A percentile compares a stretch with the other conserved stretches of the same genome.
Conservation (phyloP, 768 basidiomycete species). For the Boletales sp. region DNA sequence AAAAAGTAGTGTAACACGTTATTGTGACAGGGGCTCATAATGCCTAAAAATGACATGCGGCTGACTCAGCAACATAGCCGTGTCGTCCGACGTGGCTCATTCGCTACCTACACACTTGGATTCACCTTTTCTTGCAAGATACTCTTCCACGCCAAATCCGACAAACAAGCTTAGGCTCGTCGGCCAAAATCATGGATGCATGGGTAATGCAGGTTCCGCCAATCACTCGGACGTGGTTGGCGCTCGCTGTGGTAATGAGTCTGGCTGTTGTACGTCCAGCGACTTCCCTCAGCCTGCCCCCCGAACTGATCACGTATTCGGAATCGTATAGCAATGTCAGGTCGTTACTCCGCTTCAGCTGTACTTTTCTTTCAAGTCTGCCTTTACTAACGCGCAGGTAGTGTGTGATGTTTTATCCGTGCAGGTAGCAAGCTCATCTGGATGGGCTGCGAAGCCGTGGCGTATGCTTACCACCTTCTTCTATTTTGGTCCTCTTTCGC, state of each 20-base stretch:
- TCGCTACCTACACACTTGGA: neutral
- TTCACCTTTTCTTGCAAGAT: too few species aligned
- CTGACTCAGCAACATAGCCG: constrained; percentile 19
- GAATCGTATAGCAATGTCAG: constrained; percentile 74
- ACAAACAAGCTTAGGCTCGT: constrained; percentile 3
- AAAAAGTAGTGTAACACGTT: too few species aligned
- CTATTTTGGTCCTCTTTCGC: constrained; percentile 90
- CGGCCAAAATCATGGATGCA: constrained; percentile 60
- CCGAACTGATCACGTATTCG: constrained; percentile 4
- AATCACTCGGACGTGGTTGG: constrained; percentile 84
- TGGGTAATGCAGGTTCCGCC: constrained; percentile 93
- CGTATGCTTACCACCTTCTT: constrained; percentile 88
- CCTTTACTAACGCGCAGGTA: constrained; percentile 77
- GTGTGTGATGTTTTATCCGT: neutral
- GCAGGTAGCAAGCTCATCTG: constrained; percentile 7
- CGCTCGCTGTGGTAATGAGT: constrained; percentile 73
- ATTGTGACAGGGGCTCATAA: too few species aligned
- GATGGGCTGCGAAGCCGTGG: constrained; percentile 61
- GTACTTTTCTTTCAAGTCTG: constrained; percentile 87
- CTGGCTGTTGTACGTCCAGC: constrained; percentile 75
- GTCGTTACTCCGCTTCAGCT: constrained; percentile 87
- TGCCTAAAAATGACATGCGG: neutral
- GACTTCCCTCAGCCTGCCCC: neutral
- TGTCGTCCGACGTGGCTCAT: neutral
- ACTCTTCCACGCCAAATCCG: neutral